Evolutionary conservation across 495 filamentous ascomycete species (phyloP), one percentile per base, ranked within the genome.

Genomic region (Penicillium alfredii): DNA sequence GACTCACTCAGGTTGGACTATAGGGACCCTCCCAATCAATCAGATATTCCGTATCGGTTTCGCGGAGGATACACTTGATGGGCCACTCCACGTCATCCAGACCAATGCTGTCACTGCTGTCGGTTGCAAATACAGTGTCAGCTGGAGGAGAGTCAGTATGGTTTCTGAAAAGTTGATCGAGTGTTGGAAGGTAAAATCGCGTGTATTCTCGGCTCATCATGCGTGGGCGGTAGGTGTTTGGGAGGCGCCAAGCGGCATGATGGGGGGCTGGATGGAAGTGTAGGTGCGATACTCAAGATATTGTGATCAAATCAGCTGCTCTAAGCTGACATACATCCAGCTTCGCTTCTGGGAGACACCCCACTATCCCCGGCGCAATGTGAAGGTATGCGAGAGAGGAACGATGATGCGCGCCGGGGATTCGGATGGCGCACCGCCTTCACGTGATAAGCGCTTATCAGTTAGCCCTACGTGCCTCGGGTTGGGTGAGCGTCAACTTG

Each of bases 21-120:
- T 53, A 70, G 8, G 38, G 41, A 6, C 53, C 56, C 35, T 62
- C 60, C 66, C 66, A 70, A 19, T 69, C 63, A 30, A 71, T 61
- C 12, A 64, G 44, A 44, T 68, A 71, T 25, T 66, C 49, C 14
- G 46, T 50, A 15, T 55, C 45, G 20, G 51, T 56, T 48, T 71
- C 63, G 39, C 53, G 55, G 24, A 68, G 48, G 17, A 71, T 66
- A 31, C 51, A 50, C 27, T 65, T 64, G 24, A 67, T 64, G 30
- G 44, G 47, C 28, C 33, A 64, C 44, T 64, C 57, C 34, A 52
- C 48, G 12, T 57, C 57, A 4, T 30, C 39, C 10, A 49, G 14
- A 15, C 35, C 44, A 22, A 20, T 37, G 29, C 6, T 18, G 13
- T 44, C 39, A 29, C 41, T 41, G 24, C 31, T 28, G 23, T 28